Evolutionary conservation across 495 filamentous ascomycete species (phyloP).

Genomic region (Xylaria acuta): DNA sequence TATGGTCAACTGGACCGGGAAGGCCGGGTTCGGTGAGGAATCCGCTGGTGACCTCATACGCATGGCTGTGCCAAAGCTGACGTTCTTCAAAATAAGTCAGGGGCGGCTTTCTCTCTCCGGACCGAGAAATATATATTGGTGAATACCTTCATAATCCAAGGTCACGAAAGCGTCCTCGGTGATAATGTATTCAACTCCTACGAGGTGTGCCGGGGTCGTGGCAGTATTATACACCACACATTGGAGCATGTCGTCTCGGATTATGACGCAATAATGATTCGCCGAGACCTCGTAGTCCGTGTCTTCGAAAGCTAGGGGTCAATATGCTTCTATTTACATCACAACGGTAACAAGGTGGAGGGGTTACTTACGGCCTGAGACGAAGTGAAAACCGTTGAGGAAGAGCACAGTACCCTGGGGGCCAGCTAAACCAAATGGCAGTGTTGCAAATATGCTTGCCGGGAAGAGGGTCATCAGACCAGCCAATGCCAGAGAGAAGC

Average conservation of each 20-base stretch:
- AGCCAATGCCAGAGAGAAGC: constrained; percentile 17
- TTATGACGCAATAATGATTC: constrained; percentile 48
- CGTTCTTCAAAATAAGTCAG: constrained; percentile 28
- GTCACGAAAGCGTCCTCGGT: constrained; percentile 35
- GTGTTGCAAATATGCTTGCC: constrained; percentile 24
- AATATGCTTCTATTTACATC: neutral
- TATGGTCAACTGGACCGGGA: constrained; percentile 40
- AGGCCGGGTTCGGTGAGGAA: constrained; percentile 47
- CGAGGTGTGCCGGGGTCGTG: constrained; percentile 35
- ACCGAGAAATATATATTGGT: neutral
- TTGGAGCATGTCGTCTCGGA: constrained; percentile 38
- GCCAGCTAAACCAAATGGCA: constrained; percentile 39
- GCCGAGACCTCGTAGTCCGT: constrained; percentile 41
- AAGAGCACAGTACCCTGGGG: constrained; percentile 40
- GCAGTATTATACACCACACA: constrained; percentile 39
- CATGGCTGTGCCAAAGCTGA: constrained; percentile 49
- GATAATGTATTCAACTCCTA: constrained; percentile 41
- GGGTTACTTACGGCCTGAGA: constrained; percentile 36
- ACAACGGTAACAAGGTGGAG: no score
- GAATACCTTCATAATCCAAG: constrained; percentile 35
- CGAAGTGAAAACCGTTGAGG: constrained; percentile 51
- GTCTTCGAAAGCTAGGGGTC: constrained; percentile 1
- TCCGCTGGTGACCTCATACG: constrained; percentile 47
- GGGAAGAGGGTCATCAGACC: constrained; percentile 29
- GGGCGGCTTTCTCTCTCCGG: no score